Base-by-base conservation (phyloP, 225 moss, liverwort and hornwort species). In the Sphagnum tenellum region DNA sequence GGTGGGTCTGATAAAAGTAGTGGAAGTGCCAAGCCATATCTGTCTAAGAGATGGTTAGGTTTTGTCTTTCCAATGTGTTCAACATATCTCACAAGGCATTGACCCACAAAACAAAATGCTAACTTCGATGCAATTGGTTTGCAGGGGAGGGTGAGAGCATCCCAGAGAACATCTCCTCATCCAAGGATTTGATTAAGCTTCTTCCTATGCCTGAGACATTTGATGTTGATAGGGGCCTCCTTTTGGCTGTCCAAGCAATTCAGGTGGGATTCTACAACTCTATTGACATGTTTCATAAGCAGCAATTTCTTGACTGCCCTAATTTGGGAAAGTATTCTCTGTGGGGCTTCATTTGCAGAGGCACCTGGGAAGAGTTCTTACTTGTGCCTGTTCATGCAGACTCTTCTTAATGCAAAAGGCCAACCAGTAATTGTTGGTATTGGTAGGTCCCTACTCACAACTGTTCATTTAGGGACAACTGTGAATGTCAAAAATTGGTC, bases 141-240 rank as follows among this genome's bases (percentile, higher is more conserved):
- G 67, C 64, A 80, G 84, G 78, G 73, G 85, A 74, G 67, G 65
- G 62, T 75, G 76, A 78, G 66, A 50, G 63, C 66, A 64, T 66
- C 56, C 65, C 67, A 68, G 78, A 79, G 61, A 69, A 29, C 46
- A 62, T 56, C 63, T 66, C 75, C 60, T 74, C 74, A 64, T 71
- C 78, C 4, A 89, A 87, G 70, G 74, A 88, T 69, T 70, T 69
- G 56, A 79, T 88, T 69, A 86, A 83, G 77, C 90, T 88, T 76
- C 83, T 76, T 46, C 88, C 90, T 49, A 90, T 90, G 90, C 61
- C 73, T 12, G 90, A 88, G 67, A 85, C 88, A 49, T 90, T 90
- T 83, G 90, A 90, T 73, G 83, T 90, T 70, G 90, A 90, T 66
- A 82, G 86, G 74, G 90, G 90, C 63, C 90, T 90, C 74, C 88